phyloP scores from a whole-genome alignment of 164 flowering plant genomes.

The Vitis rotundifolia region DNA sequence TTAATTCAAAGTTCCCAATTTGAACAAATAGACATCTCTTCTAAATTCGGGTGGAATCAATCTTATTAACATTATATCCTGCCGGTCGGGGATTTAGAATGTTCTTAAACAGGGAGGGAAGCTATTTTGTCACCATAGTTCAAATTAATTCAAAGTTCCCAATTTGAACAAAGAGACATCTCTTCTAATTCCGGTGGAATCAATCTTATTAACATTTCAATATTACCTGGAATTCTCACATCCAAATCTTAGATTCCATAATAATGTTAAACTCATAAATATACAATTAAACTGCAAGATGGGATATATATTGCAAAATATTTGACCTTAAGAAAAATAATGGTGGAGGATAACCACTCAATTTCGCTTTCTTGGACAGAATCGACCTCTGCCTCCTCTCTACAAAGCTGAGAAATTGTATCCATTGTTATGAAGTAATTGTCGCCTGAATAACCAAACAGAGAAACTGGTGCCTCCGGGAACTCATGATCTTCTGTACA shows the following conservation, averaged over 20 bases:
- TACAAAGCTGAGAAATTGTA: constrained; percentile 51
- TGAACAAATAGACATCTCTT: too few species aligned
- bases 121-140: too few species aligned
- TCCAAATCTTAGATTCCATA: neutral
- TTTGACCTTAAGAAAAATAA: constrained; percentile 20
- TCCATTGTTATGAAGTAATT: constrained; percentile 60
- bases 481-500: neutral
- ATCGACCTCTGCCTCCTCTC: constrained; percentile 25
- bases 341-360: constrained; percentile 39
- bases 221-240: too few species aligned
- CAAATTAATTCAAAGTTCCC: too few species aligned
- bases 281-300: neutral
- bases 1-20: too few species aligned
- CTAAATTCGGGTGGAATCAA: too few species aligned
- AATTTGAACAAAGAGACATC: too few species aligned
- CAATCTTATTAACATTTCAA: too few species aligned
- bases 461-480: constrained; percentile 34
- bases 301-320: neutral
- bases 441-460: constrained; percentile 60
- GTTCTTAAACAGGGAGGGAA: too few species aligned
- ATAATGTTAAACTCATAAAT: neutral
- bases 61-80: too few species aligned
- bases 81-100: too few species aligned
- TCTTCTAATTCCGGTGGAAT: too few species aligned
- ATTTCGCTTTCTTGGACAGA: constrained; percentile 35